Evolutionary conservation across 192 early-diverging fungal genomes (phyloP), one percentile per base, ranked within the genome.

Genomic region (Coemansia sp.): DNA sequence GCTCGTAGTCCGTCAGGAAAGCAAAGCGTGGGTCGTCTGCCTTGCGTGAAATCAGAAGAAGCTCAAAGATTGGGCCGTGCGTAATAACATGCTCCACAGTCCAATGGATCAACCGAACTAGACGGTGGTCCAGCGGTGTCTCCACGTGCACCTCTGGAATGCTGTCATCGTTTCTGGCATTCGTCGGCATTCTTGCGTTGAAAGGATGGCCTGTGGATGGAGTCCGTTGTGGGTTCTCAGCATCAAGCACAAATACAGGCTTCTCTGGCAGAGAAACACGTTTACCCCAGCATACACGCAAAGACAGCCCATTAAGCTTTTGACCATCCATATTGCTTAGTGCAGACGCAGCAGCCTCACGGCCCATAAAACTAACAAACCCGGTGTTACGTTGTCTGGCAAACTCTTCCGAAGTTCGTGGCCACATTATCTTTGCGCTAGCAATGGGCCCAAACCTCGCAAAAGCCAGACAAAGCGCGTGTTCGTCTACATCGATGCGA

Each of bases 371-470:
- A 63, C 92, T 90, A 13, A 98, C 91, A 84, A 98, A 98, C 17
- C 91, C 94, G 61, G 86, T 90, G 67, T 94, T 94, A 10, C 88
- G 77, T 50, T 87, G 86, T 11, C 94, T 87, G 19, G 90, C 90
- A 42, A 86, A 86, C 74, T 94, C 92, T 53, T 94, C 93, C n/a
- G 75, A 82, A 0, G 91, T 90, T 13, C 95, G 90, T 4, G 94
- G 94, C 94, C 94, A 95, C 95, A 98, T 94, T 50, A 98, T 91
- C 70, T 98, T 98, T 56, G 96, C 91, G 61, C 90, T 92, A 9
- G 87, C 94, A 65, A 98, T 93, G 1, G 94, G 88, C 0, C 95
- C 95, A 65, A 86, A 92, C 38, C 63, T 77, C 14, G 84, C 94
- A 88, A 98, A 98, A 39, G 85, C 87, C 68, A 79, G 67, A 58